Conservation (phyloP, 176 grass and related monocot species). For the Musa troglodytarum region DNA sequence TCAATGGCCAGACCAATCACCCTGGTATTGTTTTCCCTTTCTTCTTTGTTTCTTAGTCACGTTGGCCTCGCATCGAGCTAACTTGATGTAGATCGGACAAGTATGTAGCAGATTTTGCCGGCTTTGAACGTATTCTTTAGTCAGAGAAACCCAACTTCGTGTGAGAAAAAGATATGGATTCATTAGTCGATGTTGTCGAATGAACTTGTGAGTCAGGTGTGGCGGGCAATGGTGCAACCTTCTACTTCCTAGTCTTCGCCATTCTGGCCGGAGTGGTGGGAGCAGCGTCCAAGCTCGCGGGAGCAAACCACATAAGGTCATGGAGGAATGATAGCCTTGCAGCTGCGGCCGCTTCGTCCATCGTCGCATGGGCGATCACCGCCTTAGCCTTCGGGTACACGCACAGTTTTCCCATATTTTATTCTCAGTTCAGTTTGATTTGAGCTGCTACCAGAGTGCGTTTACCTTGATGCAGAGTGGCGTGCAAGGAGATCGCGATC, state of each 20-base stretch:
- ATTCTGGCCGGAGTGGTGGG: conserved; percentile 69
- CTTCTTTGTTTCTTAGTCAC: neutral
- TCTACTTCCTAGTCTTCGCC: conserved; percentile 73
- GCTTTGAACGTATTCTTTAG: no score
- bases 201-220: conserved; percentile 23
- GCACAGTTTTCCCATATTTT: neutral
- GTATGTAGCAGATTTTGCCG: neutral
- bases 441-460: neutral
- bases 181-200: neutral
- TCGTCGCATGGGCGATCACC: conserved; percentile 63
- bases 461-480: conserved; percentile 19
- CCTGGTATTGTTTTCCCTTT: neutral
- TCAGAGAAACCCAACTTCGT: no score
- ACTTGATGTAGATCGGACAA: no score
- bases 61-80: no score
- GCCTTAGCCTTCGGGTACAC: conserved; percentile 61
- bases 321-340: conserved; percentile 57
- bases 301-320: conserved; percentile 44
- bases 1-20: conserved; percentile 38
- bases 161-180: no score
- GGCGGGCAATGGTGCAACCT: conserved; percentile 64
- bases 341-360: conserved; percentile 31
- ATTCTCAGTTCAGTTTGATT: neutral
- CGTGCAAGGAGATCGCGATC: conserved; percentile 51
- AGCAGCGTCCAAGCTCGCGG: conserved; percentile 37